These are phyloP conservation scores for Rosa chinensis DNA, from an alignment of 306 rosid genomes.

Conservation along the genomic window DNA sequence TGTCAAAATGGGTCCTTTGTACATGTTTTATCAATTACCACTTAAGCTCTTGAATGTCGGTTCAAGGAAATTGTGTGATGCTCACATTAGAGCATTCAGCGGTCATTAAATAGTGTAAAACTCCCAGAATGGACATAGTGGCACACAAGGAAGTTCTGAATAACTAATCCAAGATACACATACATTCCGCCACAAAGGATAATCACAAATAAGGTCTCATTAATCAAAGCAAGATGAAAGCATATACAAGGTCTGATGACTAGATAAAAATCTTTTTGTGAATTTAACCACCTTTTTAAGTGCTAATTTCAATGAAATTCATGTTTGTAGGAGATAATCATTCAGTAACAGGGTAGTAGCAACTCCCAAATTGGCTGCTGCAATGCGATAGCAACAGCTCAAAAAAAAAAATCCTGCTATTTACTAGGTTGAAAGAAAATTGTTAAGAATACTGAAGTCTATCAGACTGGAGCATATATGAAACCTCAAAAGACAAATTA, in stretches of 20 bases:
- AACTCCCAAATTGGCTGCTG: slow-evolving; percentile 1
- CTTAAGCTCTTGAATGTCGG: neutral
- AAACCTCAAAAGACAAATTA: neutral
- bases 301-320: neutral
- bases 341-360: neutral
- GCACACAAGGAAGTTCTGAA: neutral
- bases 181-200: neutral
- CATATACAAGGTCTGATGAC: neutral
- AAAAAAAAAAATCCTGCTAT: neutral
- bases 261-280: neutral
- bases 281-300: neutral
- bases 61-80: neutral
- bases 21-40: neutral
- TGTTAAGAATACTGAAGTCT: neutral
- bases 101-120: neutral
- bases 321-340: neutral
- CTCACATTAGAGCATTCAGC: neutral
- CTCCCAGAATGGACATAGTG: neutral
- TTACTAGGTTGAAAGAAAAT: neutral
- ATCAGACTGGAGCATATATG: neutral
- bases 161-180: neutral
- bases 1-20: neutral
- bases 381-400: neutral
- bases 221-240: neutral
- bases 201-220: neutral